Evolutionary conservation across 2,329 filamentous ascomycete genomes (phyloP).

Genomic region (Fusarium secorum): DNA sequence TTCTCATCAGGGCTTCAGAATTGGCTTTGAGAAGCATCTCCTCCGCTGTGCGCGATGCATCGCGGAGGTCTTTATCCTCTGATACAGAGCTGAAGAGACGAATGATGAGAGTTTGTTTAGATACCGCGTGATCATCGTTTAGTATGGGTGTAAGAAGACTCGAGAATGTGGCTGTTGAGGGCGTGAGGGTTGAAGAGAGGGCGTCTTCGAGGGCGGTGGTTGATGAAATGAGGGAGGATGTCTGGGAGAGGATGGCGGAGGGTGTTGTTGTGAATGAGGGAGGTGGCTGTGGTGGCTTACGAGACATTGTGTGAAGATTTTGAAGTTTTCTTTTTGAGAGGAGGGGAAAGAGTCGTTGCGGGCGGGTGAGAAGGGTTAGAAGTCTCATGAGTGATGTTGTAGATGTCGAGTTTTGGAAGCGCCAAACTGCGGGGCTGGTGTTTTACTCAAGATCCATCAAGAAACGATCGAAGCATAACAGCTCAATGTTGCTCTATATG

Average conservation of each 20-base stretch:
- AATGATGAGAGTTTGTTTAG: constrained; percentile 25
- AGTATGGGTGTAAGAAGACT: constrained; percentile 34
- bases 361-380: not conserved
- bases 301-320: constrained; percentile 2
- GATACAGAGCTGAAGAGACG: constrained; percentile 41
- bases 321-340: accelerated
- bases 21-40: constrained; percentile 31
- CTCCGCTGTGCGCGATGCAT: constrained; percentile 40
- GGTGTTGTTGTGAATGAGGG: constrained; percentile 31
- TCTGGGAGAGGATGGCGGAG: constrained; percentile 23
- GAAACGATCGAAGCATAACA: not conserved
- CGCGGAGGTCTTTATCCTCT: constrained; percentile 35
- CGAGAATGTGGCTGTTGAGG: constrained; percentile 32
- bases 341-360: not conserved
- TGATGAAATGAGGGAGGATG: constrained; percentile 47
- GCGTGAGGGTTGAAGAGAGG: constrained; percentile 28
- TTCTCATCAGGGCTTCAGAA: constrained; percentile 34
- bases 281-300: constrained; percentile 33
- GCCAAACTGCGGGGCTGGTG: constrained; percentile 20
- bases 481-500: not conserved
- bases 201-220: constrained; percentile 31
- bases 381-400: constrained; percentile 8
- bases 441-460: not conserved
- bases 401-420: not conserved
- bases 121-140: constrained; percentile 31